Conservation (phyloP, 192 early-diverging fungal species). For the Coemansia sp. region DNA sequence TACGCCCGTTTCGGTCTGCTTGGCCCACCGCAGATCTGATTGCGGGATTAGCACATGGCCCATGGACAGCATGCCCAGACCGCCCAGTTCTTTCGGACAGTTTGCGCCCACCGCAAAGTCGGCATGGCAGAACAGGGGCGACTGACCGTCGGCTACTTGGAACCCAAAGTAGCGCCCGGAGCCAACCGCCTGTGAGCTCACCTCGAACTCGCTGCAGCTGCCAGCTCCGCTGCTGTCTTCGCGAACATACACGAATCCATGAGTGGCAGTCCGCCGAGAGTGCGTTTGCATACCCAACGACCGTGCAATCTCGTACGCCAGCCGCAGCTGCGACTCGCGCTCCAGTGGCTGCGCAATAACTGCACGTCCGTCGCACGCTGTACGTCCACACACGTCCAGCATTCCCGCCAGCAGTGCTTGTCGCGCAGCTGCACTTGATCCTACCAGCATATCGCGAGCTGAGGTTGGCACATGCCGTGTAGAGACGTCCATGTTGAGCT, state of each 20-base stretch:
- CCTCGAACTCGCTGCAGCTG: slow-evolving; percentile 23
- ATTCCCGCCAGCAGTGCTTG: slow-evolving; percentile 41
- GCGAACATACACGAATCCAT: slow-evolving; percentile 32
- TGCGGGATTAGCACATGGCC: slow-evolving; percentile 98
- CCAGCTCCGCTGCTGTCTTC: slow-evolving; percentile 8
- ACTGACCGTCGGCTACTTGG: slow-evolving; percentile 44
- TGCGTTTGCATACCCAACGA: slow-evolving; percentile 43
- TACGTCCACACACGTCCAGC: slow-evolving; percentile 36
- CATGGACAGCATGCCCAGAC: slow-evolving; percentile 98
- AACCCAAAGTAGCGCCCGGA: slow-evolving; percentile 45
- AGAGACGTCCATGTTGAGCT: slow-evolving; percentile 7
- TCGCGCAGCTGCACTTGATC: slow-evolving; percentile 14
- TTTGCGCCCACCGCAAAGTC: slow-evolving; percentile 59
- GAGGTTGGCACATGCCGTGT: slow-evolving; percentile 9
- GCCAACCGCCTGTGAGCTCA: slow-evolving; percentile 18
- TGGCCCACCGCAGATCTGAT: slow-evolving; percentile 93
- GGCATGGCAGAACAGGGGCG: slow-evolving; percentile 52
- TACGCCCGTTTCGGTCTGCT: slow-evolving; percentile 94
- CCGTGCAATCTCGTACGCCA: slow-evolving; percentile 46
- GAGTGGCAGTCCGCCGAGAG: slow-evolving; percentile 23
- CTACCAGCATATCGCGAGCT: slow-evolving; percentile 32
- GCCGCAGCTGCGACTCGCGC: slow-evolving; percentile 29
- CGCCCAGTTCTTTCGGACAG: slow-evolving; percentile 92
- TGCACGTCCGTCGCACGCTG: slow-evolving; percentile 20
- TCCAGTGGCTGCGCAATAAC: slow-evolving; percentile 26